Evolutionary conservation across 2,329 filamentous ascomycete species (phyloP), one percentile per base, ranked within the genome.

Genomic region (Penicillium brasilianum): DNA sequence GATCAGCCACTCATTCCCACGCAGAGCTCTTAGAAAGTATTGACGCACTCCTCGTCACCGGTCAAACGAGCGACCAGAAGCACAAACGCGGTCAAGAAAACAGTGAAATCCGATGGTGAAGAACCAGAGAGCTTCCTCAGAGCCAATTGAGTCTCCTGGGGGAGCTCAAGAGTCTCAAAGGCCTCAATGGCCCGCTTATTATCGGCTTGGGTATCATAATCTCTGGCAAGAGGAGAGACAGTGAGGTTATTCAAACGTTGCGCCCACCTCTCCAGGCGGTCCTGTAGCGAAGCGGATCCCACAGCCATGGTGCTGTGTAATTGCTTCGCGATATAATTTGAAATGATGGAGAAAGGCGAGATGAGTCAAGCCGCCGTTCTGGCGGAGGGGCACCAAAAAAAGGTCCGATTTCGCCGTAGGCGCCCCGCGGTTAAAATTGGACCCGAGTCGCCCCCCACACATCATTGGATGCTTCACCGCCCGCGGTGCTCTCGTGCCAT

Each of bases 61-160:
- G 80, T 82, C 65, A 82, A 69, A 61, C 80, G 77, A 61, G 76
- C 76, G 22, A 80, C 78, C 48, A 82, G 70, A 53, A 80, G 72
- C 2, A 80, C 72, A 50, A 80, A 79, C 20, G 80, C 78, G 22
- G 80, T 75, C 60, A 82, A 66, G 50, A 82, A 72, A 43, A 80
- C 71, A 3, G 74, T 77, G 55, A 81, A 80, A 0, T 70, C 63
- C 4, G 78, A 75, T 18, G 71, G 66, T 32, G 76, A 62, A 51
- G 72, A 66, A 55, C 71, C 62, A 39, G 74, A 70, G 61, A 81
- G 64, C 60, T 77, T 78, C 60, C 78, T 67, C 48, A 82, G 56
- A 16, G 77, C 77, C 43, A 73, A 68, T 59, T 76, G 71, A 4
- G 75, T 71, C 30, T 74, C 71, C 44, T 73, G 70, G 1, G 77